These are phyloP conservation scores for Aquanectria penicillioides DNA, from an alignment of 2,329 filamentous ascomycete species.

Conservation along the genomic window DNA sequence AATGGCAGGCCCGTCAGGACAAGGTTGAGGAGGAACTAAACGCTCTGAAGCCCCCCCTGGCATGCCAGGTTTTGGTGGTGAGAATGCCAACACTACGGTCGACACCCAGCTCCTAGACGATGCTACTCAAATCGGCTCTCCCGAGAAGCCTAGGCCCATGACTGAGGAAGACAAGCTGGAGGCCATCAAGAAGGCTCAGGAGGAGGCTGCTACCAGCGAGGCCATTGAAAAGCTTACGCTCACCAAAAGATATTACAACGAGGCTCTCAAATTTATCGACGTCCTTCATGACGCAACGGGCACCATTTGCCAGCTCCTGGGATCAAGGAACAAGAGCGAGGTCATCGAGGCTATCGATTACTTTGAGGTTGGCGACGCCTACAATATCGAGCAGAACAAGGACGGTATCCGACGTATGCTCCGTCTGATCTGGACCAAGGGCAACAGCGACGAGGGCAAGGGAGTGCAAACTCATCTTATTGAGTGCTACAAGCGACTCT, in stretches of 20 bases:
- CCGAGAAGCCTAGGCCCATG: constrained; percentile 73
- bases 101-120: constrained; percentile 87
- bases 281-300: constrained; percentile 85
- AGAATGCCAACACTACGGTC: constrained; percentile 73
- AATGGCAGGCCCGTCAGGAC: constrained; percentile 86
- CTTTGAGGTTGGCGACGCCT: constrained; percentile 93
- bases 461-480: constrained; percentile 97
- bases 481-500: constrained; percentile 94
- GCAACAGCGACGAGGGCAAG: constrained; percentile 98
- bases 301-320: constrained; percentile 85
- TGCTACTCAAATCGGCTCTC: constrained; percentile 81
- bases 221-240: constrained; percentile 87
- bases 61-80: constrained; percentile 68
- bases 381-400: constrained; percentile 94
- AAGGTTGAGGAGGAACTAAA: constrained; percentile 85
- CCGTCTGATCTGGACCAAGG: constrained; percentile 98
- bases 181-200: constrained; percentile 80
- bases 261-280: constrained; percentile 93
- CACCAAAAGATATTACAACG: constrained; percentile 90
- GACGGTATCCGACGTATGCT: constrained; percentile 94
- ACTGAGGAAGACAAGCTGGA: constrained; percentile 81
- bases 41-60: constrained; percentile 81
- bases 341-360: constrained; percentile 99
- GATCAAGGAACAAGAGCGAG: constrained; percentile 97
- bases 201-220: constrained; percentile 89